Conservation (phyloP, 225 moss, liverwort and hornwort species). For the Marchantia paleacea region DNA sequence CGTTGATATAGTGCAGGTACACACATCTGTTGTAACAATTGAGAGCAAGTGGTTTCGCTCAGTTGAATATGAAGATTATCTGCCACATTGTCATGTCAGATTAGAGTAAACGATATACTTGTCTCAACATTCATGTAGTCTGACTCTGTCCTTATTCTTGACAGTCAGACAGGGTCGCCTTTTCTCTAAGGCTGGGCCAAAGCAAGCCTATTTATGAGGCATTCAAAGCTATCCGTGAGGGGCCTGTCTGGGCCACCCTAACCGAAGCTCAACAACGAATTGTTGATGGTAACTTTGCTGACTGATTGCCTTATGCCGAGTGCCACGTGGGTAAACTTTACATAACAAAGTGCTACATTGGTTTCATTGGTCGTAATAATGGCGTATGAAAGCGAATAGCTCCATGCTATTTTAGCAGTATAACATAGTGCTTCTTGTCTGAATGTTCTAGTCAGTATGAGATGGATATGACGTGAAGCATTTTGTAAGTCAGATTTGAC, state of each 20-base stretch:
- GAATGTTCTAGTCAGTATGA: neutral
- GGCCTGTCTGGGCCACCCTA: conserved; percentile 41
- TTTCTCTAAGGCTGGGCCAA: conserved; percentile 51
- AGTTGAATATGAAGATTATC: neutral
- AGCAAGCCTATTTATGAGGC: conserved; percentile 55
- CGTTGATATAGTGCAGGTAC: conserved; percentile 55
- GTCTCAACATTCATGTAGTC: neutral
- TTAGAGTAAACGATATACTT: neutral
- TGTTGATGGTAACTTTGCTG: conserved; percentile 41
- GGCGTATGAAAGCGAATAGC: neutral
- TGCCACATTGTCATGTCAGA: no score
- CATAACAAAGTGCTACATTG: neutral
- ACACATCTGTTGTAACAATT: neutral
- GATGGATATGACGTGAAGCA: neutral
- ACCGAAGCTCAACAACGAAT: conserved; percentile 57
- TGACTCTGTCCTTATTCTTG: conserved; percentile 4
- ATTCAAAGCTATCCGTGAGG: conserved; percentile 49
- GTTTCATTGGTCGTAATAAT: neutral
- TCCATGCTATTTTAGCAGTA: neutral
- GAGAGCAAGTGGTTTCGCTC: neutral
- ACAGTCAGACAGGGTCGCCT: conserved; percentile 54
- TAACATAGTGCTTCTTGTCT: neutral
- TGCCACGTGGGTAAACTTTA: neutral
- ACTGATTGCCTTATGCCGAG: neutral
- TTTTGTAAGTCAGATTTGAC: neutral